Evolutionary conservation across 805 yeast genomes (phyloP).

Genomic region (Candida khao-thaluensis): DNA sequence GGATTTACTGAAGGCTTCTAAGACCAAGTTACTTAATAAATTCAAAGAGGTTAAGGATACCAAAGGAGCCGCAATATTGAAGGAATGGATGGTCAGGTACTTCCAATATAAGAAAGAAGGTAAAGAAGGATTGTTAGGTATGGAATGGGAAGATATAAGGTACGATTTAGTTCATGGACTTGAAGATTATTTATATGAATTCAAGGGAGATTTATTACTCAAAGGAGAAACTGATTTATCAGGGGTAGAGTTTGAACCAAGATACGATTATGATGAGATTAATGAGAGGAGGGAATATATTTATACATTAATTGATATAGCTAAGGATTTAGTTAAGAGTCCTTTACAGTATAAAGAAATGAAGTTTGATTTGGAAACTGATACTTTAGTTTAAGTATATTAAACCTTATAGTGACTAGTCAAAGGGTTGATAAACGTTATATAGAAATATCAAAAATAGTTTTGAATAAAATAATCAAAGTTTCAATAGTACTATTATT

Average conservation of each 20-base stretch:
- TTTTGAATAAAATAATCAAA: slow-evolving; percentile 23
- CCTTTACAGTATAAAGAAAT: slow-evolving; percentile 8
- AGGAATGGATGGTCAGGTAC: slow-evolving; percentile 32
- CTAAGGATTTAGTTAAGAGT: slow-evolving; percentile 7
- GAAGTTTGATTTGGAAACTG: slow-evolving; percentile 30
- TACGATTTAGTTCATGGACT: slow-evolving; percentile 36
- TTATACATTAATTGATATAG: slow-evolving; percentile 7
- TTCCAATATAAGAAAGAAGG: slow-evolving; percentile 37
- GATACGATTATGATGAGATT: slow-evolving; percentile 32
- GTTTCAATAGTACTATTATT: slow-evolving; percentile 28
- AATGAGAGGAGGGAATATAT: slow-evolving; percentile 30
- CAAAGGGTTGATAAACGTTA: no score
- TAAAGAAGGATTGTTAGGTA: slow-evolving; percentile 35
- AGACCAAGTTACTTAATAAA: neutral
- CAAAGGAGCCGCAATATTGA: slow-evolving; percentile 25
- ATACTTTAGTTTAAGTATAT: no score
- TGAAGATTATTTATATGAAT: slow-evolving; percentile 35
- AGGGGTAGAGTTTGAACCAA: slow-evolving; percentile 18
- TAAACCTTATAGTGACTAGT: neutral
- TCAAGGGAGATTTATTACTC: slow-evolving; percentile 25
- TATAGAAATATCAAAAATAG: slow-evolving; percentile 16
- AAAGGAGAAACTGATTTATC: neutral
- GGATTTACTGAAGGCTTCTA: neutral
- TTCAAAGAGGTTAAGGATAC: slow-evolving; percentile 11
- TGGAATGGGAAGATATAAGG: slow-evolving; percentile 45